Evolutionary conservation across 768 basidiomycete species (phyloP).

Genomic region (Lentinula lateritia): DNA sequence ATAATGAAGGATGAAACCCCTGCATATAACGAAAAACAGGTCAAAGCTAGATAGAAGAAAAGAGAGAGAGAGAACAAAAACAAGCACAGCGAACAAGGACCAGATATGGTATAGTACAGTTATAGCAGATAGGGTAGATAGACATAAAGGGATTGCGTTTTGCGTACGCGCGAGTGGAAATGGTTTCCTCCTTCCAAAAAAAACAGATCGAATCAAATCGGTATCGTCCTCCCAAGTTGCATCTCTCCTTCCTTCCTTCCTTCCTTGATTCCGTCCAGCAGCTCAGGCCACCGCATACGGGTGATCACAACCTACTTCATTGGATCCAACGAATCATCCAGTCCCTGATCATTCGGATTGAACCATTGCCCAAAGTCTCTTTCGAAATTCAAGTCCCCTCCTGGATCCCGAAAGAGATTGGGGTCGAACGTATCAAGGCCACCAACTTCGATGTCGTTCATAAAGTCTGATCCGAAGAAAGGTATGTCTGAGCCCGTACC

Average conservation of each 20-base stretch:
- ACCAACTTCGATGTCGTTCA: constrained; percentile 30
- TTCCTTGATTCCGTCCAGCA: neutral
- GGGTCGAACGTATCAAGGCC: constrained; percentile 36
- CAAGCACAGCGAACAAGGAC: neutral
- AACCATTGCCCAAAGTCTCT: constrained; percentile 78
- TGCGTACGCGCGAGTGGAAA: neutral
- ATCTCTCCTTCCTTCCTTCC: neutral
- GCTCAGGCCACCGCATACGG: neutral
- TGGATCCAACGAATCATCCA: constrained; percentile 1
- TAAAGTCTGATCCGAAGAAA: constrained; percentile 36
- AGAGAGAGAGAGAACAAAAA: neutral
- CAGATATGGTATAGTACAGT: neutral
- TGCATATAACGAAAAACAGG: neutral
- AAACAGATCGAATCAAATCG: neutral
- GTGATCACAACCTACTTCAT: neutral
- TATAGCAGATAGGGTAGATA: constrained; percentile 1
- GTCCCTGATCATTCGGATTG: constrained; percentile 41
- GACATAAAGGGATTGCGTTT: neutral
- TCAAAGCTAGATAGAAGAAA: neutral
- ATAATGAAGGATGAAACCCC: neutral
- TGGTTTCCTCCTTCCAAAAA: neutral
- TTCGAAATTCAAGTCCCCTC: constrained; percentile 58
- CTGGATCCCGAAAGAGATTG: constrained; percentile 30
- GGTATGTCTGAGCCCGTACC: neutral
- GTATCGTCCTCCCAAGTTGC: neutral